Evolutionary conservation across 306 rosid species (phyloP).

Genomic region (Ormosia semicastrata): DNA sequence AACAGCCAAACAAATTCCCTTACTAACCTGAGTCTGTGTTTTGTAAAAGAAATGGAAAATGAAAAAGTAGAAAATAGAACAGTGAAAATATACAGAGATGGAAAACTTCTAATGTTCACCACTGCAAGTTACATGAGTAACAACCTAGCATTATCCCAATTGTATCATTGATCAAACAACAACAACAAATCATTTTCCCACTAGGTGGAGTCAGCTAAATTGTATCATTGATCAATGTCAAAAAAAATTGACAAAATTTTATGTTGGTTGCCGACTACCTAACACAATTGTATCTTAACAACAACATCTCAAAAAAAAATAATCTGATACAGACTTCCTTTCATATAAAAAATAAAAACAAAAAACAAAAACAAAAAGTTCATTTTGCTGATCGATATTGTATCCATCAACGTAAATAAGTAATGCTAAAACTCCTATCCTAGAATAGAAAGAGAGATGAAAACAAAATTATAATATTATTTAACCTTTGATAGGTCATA

Average conservation of each 20-base stretch:
- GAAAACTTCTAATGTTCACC: background rate
- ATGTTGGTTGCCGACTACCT: background rate
- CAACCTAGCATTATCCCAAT: background rate
- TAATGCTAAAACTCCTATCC: constrained; percentile 1
- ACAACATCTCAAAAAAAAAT: background rate
- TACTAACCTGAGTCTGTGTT: background rate
- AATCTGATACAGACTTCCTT: background rate
- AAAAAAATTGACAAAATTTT: background rate
- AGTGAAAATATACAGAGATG: background rate
- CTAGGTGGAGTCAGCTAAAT: too few species aligned
- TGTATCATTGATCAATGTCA: background rate
- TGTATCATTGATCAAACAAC: background rate
- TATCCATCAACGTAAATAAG: background rate
- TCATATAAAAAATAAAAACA: background rate
- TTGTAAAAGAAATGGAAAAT: background rate
- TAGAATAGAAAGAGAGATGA: background rate
- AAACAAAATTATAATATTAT: background rate
- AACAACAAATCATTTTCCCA: too few species aligned
- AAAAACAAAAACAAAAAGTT: background rate
- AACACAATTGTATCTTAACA: background rate
- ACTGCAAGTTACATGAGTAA: background rate
- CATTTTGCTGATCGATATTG: background rate
- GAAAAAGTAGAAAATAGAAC: background rate
- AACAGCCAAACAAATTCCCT: background rate
- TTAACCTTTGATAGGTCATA: background rate